Evolutionary conservation across 768 basidiomycete species (phyloP).

Genomic region (Xerocomus brunneocitrinus): DNA sequence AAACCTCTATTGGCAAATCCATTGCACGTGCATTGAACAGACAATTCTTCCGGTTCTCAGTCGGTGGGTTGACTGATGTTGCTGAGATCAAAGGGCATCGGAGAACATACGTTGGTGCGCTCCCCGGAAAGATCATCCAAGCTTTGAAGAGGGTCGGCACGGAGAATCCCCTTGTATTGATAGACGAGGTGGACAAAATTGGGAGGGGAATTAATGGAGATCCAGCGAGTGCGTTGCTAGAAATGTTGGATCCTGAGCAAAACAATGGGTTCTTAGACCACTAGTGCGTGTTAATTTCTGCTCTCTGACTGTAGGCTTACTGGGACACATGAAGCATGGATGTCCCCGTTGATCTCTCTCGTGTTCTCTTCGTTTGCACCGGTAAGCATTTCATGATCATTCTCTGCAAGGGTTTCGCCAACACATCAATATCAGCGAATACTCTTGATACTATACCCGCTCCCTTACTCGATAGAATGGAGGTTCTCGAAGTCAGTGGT

Average conservation of each 20-base stretch:
- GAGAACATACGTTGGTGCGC: conserved; percentile 92
- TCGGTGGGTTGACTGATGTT: conserved; percentile 94
- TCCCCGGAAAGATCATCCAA: conserved; percentile 94
- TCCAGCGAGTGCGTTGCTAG: conserved; percentile 83
- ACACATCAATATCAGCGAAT: conserved; percentile 51
- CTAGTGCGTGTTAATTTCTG: conserved; percentile 56
- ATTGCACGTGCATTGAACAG: conserved; percentile 87
- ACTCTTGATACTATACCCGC: conserved; percentile 92
- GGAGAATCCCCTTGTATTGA: conserved; percentile 90
- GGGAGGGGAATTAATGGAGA: conserved; percentile 89
- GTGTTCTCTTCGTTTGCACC: conserved; percentile 97
- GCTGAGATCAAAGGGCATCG: conserved; percentile 99
- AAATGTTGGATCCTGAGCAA: conserved; percentile 95
- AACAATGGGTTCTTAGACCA: conserved; percentile 93
- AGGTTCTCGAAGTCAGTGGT: conserved; percentile 90
- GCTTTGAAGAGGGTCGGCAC: conserved; percentile 90
- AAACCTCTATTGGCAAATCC: conserved; percentile 93
- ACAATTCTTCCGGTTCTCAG: conserved; percentile 95
- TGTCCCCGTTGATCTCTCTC: conserved; percentile 92
- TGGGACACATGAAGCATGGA: conserved; percentile 67
- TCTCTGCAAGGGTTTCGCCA: conserved; percentile 1
- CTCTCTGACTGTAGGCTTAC: conserved; percentile 3
- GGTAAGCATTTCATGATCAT: conserved; percentile 30
- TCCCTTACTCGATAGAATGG: conserved; percentile 92
- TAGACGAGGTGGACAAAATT: conserved; percentile 96